Percentiles rank a stretch among this genome's conserved stretches.
Evolutionary conservation across 129 eudicot species (phyloP).

Genomic region (Pulicaria dysenterica): DNA sequence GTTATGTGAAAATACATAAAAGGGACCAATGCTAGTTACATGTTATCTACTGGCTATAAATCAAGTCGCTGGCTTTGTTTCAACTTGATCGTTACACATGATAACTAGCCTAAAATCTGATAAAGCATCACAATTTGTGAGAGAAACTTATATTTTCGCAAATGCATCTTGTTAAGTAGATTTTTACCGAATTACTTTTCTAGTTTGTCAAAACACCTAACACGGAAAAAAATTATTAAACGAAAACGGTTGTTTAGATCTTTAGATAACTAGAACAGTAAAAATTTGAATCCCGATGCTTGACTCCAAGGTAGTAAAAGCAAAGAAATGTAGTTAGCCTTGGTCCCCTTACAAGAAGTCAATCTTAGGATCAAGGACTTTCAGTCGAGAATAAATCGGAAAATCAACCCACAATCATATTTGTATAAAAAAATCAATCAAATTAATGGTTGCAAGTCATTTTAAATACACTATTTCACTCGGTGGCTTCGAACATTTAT

Average conservation of each 20-base stretch:
- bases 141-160: too few species aligned
- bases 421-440: not conserved
- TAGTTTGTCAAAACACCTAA: too few species aligned
- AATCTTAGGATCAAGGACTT: conserved; percentile 10
- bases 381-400: not conserved
- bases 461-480: not conserved
- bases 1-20: not conserved
- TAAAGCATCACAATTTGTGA: too few species aligned
- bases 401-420: not conserved
- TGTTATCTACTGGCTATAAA: not conserved
- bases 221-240: too few species aligned
- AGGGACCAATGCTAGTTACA: not conserved
- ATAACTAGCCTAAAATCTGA: not conserved
- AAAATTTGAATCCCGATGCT: too few species aligned
- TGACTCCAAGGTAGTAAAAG: too few species aligned
- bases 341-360: too few species aligned
- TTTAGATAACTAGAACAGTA: too few species aligned
- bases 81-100: not conserved
- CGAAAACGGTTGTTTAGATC: too few species aligned
- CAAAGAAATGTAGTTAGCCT: too few species aligned
- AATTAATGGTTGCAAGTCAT: not conserved
- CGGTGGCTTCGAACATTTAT: not conserved
- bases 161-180: too few species aligned
- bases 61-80: not conserved
- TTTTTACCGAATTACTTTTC: too few species aligned